Evolutionary conservation across 2,329 filamentous ascomycete genomes (phyloP).

Genomic region (Fusarium longipes): DNA sequence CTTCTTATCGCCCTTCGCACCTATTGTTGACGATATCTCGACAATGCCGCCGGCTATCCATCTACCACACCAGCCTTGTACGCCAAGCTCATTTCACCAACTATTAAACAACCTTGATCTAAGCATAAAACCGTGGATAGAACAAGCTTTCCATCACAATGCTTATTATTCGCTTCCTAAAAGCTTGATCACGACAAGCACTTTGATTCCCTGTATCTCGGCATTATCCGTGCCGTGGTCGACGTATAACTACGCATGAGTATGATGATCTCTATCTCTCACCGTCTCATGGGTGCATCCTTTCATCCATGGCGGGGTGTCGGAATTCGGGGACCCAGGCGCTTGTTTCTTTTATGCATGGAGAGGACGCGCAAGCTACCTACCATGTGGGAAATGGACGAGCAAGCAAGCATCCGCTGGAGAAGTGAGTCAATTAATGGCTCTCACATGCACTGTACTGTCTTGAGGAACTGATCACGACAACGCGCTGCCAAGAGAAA

Average conservation of each 20-base stretch:
- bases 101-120: background rate
- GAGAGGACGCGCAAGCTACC: background rate
- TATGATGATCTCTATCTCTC: background rate
- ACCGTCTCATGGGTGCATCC: conserved; percentile 8
- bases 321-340: background rate
- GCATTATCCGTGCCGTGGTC: conserved; percentile 5
- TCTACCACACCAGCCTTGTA: background rate
- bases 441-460: background rate
- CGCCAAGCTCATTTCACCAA: conserved; percentile 15
- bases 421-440: background rate
- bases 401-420: conserved; percentile 1
- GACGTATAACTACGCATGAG: background rate
- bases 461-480: background rate
- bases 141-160: conserved; percentile 18
- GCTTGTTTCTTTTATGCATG: background rate
- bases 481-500: conserved; percentile 16
- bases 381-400: background rate
- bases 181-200: conserved; percentile 34
- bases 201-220: conserved; percentile 2
- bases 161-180: conserved; percentile 9
- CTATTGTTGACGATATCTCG: too few relatives aligned
- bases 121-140: conserved; percentile 3
- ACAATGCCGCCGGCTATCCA: background rate
- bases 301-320: background rate
- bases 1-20: too few relatives aligned